Evolutionary conservation across 2,329 filamentous ascomycete genomes (phyloP).

Genomic region (Aspergillus calidoustus): DNA sequence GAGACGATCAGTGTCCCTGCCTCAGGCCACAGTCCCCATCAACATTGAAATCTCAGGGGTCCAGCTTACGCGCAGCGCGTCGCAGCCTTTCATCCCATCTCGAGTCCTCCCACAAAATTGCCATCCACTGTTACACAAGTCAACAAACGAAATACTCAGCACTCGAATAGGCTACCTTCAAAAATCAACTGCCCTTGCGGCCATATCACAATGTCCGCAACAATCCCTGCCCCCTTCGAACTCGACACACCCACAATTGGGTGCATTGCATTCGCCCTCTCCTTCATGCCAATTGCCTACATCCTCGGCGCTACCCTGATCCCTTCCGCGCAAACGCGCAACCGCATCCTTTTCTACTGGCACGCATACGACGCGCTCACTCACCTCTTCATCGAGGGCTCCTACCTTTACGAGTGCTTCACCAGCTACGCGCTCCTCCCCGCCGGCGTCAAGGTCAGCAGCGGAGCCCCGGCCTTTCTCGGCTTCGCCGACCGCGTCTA

Average conservation of each 20-base stretch:
- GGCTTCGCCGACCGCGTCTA: constrained; percentile 60
- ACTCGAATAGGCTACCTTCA: no score
- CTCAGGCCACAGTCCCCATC: background rate
- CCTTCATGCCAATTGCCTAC: constrained; percentile 60
- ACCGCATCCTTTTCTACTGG: constrained; percentile 88
- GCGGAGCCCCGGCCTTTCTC: constrained; percentile 54
- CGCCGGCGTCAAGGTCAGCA: constrained; percentile 28
- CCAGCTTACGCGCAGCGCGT: background rate
- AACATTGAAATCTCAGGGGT: background rate
- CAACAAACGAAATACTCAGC: no score
- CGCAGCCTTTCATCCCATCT: background rate
- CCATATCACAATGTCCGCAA: constrained; percentile 19
- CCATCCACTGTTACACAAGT: no score
- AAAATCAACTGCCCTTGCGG: no score
- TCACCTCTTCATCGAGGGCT: constrained; percentile 88
- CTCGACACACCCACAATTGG: constrained; percentile 54
- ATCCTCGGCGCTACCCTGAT: constrained; percentile 54
- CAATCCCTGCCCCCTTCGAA: constrained; percentile 35
- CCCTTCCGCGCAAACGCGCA: constrained; percentile 57
- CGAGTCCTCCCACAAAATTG: background rate
- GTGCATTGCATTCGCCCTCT: constrained; percentile 59
- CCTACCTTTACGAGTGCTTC: constrained; percentile 93
- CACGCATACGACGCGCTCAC: constrained; percentile 91
- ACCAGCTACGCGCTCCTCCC: constrained; percentile 64
- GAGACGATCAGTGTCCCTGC: background rate